Conservation (phyloP, 306 rosid species). For the Sicyos baderoa region DNA sequence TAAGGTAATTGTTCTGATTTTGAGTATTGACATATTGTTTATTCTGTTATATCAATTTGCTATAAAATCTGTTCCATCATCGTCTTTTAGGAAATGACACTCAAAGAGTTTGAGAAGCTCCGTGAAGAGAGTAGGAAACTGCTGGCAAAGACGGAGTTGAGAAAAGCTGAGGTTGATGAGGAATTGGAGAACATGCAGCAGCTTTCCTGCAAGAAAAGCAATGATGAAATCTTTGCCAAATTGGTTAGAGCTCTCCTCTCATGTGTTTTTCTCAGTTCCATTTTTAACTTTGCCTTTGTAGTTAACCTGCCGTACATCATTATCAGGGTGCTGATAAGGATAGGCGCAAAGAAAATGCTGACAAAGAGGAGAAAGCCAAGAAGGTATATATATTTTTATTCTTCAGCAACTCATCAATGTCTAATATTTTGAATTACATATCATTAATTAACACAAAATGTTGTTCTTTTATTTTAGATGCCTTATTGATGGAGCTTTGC, state of each 20-base stretch:
- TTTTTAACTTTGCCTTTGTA: neutral
- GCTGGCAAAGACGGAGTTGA: slow-evolving; percentile 53
- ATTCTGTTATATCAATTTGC: neutral
- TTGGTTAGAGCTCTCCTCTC: slow-evolving; percentile 38
- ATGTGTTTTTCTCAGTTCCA: neutral
- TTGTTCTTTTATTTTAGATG: too few species aligned
- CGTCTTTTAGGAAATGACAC: slow-evolving; percentile 77
- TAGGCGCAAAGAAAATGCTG: slow-evolving; percentile 67
- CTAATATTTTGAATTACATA: too few species aligned
- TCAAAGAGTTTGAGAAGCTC: slow-evolving; percentile 82
- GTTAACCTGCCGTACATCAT: neutral
- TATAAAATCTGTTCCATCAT: too few species aligned
- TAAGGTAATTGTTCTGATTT: slow-evolving; percentile 37
- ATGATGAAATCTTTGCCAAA: slow-evolving; percentile 65
- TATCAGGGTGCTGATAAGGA: slow-evolving; percentile 84
- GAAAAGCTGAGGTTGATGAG: slow-evolving; percentile 66
- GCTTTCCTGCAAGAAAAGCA: slow-evolving; percentile 66
- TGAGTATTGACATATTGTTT: neutral
- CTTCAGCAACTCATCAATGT: neutral
- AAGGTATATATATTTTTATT: slow-evolving; percentile 38
- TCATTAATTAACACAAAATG: too few species aligned
- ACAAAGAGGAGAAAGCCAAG: slow-evolving; percentile 83
- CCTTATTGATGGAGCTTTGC: too few species aligned
- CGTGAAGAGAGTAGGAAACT: slow-evolving; percentile 84
- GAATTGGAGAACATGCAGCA: slow-evolving; percentile 74